Evolutionary conservation across 257 asterid species (phyloP), one percentile per base, ranked within the genome.

Genomic region (Solanum sparsipilum): DNA sequence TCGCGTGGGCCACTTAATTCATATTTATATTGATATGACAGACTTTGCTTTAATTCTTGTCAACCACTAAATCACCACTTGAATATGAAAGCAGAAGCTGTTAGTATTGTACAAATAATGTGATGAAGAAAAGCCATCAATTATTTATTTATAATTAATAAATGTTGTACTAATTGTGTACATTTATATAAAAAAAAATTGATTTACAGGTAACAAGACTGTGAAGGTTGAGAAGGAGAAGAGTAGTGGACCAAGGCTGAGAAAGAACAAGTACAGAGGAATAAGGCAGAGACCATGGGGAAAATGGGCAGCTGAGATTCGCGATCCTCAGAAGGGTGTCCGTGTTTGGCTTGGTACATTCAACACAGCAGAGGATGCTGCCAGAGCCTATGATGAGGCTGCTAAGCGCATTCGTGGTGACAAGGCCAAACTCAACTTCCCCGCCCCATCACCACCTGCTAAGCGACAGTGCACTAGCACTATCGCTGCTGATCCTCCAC

Each of bases 291-390:
- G 98, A 93, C 98, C 98, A 23, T 95, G 98, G 98, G 99, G 99
- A 9, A 95, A 96, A 90, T 96, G 98, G 98, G 99, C 99, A 2
- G 99, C 98, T 3, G 98, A 96, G 84, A 96, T 95, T 52, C 98
- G 98, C 27, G 98, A 96, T 89, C 99, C 99, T 1, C 87, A 83
- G 4, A 93, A 93, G 56, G 98, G 99, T 4, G 90, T 89, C 1
- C 79, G 99, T 2, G 96, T 93, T 13, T 95, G 98, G 98, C 98
- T 96, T 13, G 98, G 99, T 12, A 96, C 99, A 21, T 96, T 90
- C 93, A 74, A 88, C 88, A 88, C 98, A 4, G 91, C 97, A 10
- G 96, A 94, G 88, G 93, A 93, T 88, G 99, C 98, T 0, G 99
- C 98, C 65, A 88, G 84, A 88, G 99, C 99, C 72, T 95, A 96